A percentile compares a stretch with the other conserved stretches of the same genome.
Conservation (phyloP, 306 rosid species). For the Castanopsis chinensis region DNA sequence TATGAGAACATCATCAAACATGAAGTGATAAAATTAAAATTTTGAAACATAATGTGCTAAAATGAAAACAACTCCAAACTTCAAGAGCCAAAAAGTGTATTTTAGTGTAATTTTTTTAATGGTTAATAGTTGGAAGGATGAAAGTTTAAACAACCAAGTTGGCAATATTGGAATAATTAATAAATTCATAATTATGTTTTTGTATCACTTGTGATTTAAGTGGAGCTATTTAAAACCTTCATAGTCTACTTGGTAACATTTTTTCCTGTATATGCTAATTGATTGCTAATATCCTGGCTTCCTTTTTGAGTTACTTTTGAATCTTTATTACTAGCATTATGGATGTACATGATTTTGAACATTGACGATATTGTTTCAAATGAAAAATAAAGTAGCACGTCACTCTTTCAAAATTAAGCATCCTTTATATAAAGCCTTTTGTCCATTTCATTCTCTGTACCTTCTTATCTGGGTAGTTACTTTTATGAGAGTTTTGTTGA, state of each 20-base stretch:
- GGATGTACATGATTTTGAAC: background rate
- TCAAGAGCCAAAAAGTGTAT: too few species aligned
- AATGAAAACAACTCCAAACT: too few species aligned
- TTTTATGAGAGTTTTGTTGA: constrained; percentile 18
- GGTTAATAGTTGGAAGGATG: too few species aligned
- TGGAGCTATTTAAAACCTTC: background rate
- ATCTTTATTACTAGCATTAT: background rate
- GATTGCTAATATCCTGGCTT: background rate
- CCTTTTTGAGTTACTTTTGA: background rate
- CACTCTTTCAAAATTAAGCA: background rate
- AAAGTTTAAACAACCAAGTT: background rate
- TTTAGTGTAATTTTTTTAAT: too few species aligned
- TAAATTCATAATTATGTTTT: background rate
- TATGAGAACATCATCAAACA: too few species aligned
- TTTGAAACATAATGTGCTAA: too few species aligned
- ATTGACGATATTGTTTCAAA: background rate
- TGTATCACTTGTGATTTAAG: background rate
- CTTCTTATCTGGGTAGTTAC: background rate
- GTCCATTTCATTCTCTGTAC: background rate
- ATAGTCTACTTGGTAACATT: background rate
- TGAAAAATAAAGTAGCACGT: background rate
- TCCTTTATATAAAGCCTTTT: background rate
- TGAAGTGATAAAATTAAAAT: too few species aligned
- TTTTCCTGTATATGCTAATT: background rate
- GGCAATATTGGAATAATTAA: background rate